Percentiles rank a stretch among this genome's conserved stretches.
phyloP scores from a whole-genome alignment of 495 filamentous ascomycete genomes.

The Clavariopsis aquatica region DNA sequence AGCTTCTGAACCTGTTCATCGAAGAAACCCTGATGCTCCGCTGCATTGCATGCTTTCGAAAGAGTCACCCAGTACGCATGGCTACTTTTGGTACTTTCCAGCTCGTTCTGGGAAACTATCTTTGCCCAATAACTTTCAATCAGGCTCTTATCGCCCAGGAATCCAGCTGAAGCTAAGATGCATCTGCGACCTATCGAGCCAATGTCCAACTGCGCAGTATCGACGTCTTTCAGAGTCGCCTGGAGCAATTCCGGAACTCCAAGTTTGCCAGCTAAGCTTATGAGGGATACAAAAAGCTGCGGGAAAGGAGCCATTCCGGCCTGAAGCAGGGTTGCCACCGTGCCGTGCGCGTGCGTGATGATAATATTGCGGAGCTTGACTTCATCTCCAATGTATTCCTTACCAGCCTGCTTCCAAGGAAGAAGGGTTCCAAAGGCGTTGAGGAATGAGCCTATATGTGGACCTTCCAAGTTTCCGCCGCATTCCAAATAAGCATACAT shows the following conservation, averaged over 20 bases:
- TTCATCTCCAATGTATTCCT: conserved; percentile 8
- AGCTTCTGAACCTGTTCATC: conserved; percentile 12
- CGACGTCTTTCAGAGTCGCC: conserved; percentile 12
- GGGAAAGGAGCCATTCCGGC: conserved; percentile 13
- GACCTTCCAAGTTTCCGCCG: conserved; percentile 40
- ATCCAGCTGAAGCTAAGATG: conserved; percentile 13
- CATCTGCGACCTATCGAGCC: conserved; percentile 13
- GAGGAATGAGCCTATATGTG: conserved; percentile 42
- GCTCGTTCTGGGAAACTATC: conserved; percentile 14
- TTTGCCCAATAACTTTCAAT: conserved; percentile 17
- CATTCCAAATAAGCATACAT: conserved; percentile 45
- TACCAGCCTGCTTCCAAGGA: conserved; percentile 4
- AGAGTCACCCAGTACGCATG: conserved; percentile 24
- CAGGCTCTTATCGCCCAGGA: background rate
- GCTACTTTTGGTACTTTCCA: background rate
- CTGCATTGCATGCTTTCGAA: conserved; percentile 17
- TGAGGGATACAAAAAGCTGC: conserved; percentile 14
- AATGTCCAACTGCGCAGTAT: conserved; percentile 2
- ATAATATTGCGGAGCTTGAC: conserved; percentile 12
- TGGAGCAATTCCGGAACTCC: conserved; percentile 8
- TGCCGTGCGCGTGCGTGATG: conserved; percentile 18
- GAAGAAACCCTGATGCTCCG: conserved; percentile 9
- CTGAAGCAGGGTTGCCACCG: conserved; percentile 10
- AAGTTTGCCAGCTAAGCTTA: conserved; percentile 12
- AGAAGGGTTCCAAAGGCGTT: conserved; percentile 17